These are phyloP conservation scores for Macrolepiota albuminosa DNA, from an alignment of 768 basidiomycete genomes.

Conservation along the genomic window DNA sequence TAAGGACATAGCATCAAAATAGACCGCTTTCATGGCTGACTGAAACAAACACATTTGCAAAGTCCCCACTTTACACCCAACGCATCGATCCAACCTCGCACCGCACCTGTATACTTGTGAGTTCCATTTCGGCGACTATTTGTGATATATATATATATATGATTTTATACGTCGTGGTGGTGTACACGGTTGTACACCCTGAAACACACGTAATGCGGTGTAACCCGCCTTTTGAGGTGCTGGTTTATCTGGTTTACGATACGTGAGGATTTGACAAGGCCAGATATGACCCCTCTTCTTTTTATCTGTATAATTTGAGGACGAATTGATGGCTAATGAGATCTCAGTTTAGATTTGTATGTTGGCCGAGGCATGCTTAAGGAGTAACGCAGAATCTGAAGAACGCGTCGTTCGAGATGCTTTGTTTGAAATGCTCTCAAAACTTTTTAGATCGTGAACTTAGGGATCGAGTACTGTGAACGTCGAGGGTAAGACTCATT, in stretches of 20 bases:
- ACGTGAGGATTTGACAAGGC: slow-evolving; percentile 71
- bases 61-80: neutral
- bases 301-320: neutral
- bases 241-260: slow-evolving; percentile 43
- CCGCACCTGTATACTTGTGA: slow-evolving; percentile 13
- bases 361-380: neutral
- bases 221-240: slow-evolving; percentile 44
- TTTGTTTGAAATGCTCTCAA: neutral
- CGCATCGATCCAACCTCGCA: neutral
- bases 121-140: neutral
- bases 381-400: neutral
- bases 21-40: slow-evolving; percentile 7
- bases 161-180: slow-evolving; percentile 75
- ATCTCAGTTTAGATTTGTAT: neutral
- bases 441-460: neutral
- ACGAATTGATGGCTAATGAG: slow-evolving; percentile 9
- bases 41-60: neutral
- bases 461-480: neutral
- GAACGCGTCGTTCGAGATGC: no score
- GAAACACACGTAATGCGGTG: slow-evolving; percentile 23
- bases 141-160: slow-evolving; percentile 15
- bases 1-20: slow-evolving; percentile 14
- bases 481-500: neutral
- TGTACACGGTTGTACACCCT: slow-evolving; percentile 30
- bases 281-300: slow-evolving; percentile 67